Evolutionary conservation across 176 grass and related monocot genomes (phyloP).

Genomic region (Eragrostis curvula): DNA sequence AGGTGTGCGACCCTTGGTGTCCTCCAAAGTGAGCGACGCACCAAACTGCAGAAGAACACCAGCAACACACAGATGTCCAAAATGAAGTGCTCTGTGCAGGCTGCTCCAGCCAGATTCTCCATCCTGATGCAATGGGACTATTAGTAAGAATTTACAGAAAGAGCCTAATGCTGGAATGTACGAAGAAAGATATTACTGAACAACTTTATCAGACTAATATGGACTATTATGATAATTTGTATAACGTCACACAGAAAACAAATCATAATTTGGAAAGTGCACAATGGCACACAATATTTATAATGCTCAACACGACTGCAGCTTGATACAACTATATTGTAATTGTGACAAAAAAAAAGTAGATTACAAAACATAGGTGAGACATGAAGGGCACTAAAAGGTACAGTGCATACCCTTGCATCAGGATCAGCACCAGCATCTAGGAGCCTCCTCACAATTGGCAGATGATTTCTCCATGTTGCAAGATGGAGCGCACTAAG

Average conservation of each 20-base stretch:
- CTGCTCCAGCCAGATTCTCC: conserved; percentile 99
- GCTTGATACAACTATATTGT: background rate
- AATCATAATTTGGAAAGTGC: background rate
- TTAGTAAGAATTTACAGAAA: conserved; percentile 17
- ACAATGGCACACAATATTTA: no score
- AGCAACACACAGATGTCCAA: conserved; percentile 86
- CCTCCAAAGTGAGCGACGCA: conserved; percentile 86
- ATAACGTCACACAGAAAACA: conserved; percentile 6
- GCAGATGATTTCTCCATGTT: conserved; percentile 97
- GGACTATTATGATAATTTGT: background rate
- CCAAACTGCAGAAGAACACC: conserved; percentile 83
- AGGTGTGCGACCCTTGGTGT: conserved; percentile 86
- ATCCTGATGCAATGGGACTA: conserved; percentile 61
- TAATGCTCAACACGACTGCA: background rate
- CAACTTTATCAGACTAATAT: background rate
- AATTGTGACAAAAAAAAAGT: background rate
- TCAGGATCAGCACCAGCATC: conserved; percentile 91
- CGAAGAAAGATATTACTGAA: background rate
- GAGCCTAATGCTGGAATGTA: background rate
- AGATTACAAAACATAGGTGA: conserved; percentile 15
- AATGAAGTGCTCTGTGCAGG: conserved; percentile 95
- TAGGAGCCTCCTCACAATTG: conserved; percentile 78
- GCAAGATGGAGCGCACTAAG: conserved; percentile 95
- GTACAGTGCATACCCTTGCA: conserved; percentile 74
- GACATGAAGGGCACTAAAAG: conserved; percentile 10